A percentile compares a stretch with the other conserved stretches of the same genome.
Evolutionary conservation across 495 filamentous ascomycete genomes (phyloP).

Genomic region (Hyaloscypha finlandica): DNA sequence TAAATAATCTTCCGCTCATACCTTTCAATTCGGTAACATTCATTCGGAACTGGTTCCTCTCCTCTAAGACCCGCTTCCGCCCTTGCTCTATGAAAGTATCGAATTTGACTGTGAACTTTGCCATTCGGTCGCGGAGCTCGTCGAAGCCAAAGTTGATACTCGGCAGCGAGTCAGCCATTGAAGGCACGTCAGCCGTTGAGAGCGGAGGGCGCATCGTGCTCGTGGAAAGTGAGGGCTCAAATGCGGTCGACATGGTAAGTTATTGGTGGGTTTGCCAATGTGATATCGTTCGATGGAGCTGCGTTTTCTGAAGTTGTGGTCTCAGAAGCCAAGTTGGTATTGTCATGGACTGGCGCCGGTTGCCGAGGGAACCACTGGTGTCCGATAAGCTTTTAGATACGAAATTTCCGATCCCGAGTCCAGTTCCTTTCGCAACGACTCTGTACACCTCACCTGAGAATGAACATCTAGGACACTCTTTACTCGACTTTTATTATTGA

Average conservation of each 20-base stretch:
- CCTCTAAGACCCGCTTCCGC: slow-evolving; percentile 83
- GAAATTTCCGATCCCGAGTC: not conserved
- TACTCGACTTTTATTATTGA: not conserved
- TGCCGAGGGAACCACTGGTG: not conserved
- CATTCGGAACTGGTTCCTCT: slow-evolving; percentile 90
- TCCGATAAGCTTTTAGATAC: not conserved
- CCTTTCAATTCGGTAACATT: slow-evolving; percentile 89
- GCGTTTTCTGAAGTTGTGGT: not conserved
- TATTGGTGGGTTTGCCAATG: not conserved
- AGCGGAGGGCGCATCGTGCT: slow-evolving; percentile 73
- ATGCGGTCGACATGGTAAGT: slow-evolving; percentile 62
- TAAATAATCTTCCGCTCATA: slow-evolving; percentile 39
- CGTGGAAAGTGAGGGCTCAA: slow-evolving; percentile 76
- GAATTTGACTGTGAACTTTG: slow-evolving; percentile 86
- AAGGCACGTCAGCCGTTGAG: slow-evolving; percentile 42
- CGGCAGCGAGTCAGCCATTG: slow-evolving; percentile 76
- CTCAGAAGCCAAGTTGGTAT: too few species aligned
- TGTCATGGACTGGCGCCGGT: not conserved
- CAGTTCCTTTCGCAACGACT: not conserved
- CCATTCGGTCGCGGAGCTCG: slow-evolving; percentile 92
- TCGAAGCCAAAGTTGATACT: slow-evolving; percentile 96
- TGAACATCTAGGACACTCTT: not conserved
- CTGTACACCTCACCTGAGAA: not conserved
- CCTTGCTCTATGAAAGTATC: slow-evolving; percentile 93
- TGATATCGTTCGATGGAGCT: not conserved